phyloP scores from a whole-genome alignment of 352 stramenopile genomes.

The Phytopythium kandeliae region DNA sequence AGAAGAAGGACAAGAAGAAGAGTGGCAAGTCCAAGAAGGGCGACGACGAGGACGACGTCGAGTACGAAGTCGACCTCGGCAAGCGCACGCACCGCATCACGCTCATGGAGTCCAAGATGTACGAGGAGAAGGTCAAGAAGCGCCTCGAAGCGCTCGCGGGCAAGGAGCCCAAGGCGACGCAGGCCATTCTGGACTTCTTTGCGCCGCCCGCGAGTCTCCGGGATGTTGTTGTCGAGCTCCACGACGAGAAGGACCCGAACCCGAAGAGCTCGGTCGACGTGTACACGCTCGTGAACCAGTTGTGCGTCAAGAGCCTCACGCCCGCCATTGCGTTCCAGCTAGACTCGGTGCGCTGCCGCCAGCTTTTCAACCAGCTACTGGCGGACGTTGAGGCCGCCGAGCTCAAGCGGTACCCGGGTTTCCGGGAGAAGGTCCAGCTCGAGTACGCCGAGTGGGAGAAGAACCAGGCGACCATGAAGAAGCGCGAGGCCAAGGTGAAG shows the following conservation, averaged over 20 bases:
- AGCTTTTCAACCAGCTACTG: slow-evolving; percentile 81
- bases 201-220: slow-evolving; percentile 55
- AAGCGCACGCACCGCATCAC: slow-evolving; percentile 92
- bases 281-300: slow-evolving; percentile 61
- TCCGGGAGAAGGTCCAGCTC: slow-evolving; percentile 92
- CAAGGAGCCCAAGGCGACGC: slow-evolving; percentile 87
- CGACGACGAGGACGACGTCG: slow-evolving; percentile 59
- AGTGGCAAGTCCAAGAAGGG: slow-evolving; percentile 60
- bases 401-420: slow-evolving; percentile 72
- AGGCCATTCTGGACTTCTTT: slow-evolving; percentile 80
- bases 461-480: slow-evolving; percentile 88
- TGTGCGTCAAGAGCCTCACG: slow-evolving; percentile 53
- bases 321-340: slow-evolving; percentile 88
- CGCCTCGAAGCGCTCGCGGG: slow-evolving; percentile 85
- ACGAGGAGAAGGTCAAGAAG: slow-evolving; percentile 95
- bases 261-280: slow-evolving; percentile 60
- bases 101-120: slow-evolving; percentile 96
- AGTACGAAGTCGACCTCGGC: slow-evolving; percentile 62
- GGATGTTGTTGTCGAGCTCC: slow-evolving; percentile 49
- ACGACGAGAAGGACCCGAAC: slow-evolving; percentile 40
- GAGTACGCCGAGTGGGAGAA: slow-evolving; percentile 87
- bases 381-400: slow-evolving; percentile 70
- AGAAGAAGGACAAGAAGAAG: slow-evolving; percentile 45
- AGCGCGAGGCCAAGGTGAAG: slow-evolving; percentile 92
- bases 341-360: slow-evolving; percentile 81